phyloP scores from a whole-genome alignment of 1,284 basidiomycete species.

The Omphalotus olearius region DNA sequence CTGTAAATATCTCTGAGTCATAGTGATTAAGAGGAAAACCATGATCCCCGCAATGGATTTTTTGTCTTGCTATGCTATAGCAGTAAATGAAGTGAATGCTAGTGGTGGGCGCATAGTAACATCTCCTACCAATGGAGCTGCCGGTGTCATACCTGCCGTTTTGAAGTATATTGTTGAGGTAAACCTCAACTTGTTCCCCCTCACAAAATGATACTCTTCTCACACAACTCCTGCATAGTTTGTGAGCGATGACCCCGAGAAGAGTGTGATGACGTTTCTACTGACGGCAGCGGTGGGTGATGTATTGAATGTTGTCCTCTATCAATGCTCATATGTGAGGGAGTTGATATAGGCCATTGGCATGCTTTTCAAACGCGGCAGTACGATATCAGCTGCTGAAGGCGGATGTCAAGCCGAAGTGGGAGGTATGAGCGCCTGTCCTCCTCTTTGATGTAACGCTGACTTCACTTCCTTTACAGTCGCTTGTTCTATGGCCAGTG shows the following conservation, averaged over 20 bases:
- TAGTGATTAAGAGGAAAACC: constrained; percentile 60
- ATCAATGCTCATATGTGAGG: not conserved
- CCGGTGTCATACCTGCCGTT: constrained; percentile 90
- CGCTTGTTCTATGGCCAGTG: constrained; percentile 89
- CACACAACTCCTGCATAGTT: constrained; percentile 44
- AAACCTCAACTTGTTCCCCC: constrained; percentile 3
- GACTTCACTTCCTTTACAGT: constrained; percentile 37
- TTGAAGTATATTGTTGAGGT: constrained; percentile 86
- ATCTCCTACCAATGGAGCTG: constrained; percentile 86
- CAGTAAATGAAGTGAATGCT: constrained; percentile 90
- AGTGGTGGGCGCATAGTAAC: constrained; percentile 92
- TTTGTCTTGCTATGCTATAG: constrained; percentile 88
- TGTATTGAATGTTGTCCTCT: not conserved
- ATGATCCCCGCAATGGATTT: constrained; percentile 94
- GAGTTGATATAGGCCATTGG: constrained; percentile 65
- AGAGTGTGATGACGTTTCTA: constrained; percentile 82
- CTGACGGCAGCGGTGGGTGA: constrained; percentile 71
- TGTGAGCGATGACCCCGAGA: constrained; percentile 85
- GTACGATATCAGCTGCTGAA: constrained; percentile 94
- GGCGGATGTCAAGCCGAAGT: constrained; percentile 88
- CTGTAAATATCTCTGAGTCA: constrained; percentile 8
- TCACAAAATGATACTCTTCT: not conserved
- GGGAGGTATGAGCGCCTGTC: constrained; percentile 45
- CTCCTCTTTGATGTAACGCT: constrained; percentile 9
- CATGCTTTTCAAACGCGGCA: constrained; percentile 97